A percentile compares a stretch with the other conserved stretches of the same genome.
phyloP scores from a whole-genome alignment of 352 stramenopile genomes.

The Phytophthora boehmeriae region DNA sequence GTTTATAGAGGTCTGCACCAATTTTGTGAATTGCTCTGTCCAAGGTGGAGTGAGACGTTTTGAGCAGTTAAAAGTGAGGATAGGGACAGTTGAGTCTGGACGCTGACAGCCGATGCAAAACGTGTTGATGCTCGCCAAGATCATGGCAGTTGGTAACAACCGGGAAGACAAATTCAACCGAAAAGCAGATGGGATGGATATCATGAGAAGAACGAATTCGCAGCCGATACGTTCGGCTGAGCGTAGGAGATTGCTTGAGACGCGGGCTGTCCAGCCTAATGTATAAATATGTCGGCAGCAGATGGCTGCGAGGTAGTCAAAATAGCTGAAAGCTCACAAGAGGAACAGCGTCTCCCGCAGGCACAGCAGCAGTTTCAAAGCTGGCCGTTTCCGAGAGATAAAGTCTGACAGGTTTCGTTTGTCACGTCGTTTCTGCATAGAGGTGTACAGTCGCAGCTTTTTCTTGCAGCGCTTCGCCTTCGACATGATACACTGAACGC shows the following conservation, averaged over 20 bases:
- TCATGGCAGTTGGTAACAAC: not conserved
- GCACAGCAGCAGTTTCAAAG: not conserved
- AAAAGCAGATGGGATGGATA: not conserved
- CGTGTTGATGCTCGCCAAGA: not conserved
- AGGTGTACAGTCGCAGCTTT: not conserved
- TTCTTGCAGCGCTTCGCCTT: constrained; percentile 1
- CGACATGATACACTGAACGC: not conserved
- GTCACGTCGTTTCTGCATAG: not conserved
- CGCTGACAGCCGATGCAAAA: not conserved
- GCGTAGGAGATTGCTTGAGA: not conserved
- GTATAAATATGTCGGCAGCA: not conserved
- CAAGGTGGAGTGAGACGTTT: too few species aligned
- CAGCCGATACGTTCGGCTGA: not conserved
- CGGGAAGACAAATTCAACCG: not conserved
- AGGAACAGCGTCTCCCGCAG: too few species aligned
- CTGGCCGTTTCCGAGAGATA: not conserved
- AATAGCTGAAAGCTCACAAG: too few species aligned
- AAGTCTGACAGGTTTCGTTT: not conserved
- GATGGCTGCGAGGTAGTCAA: not conserved
- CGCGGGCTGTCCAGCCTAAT: not conserved
- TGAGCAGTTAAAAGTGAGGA: not conserved
- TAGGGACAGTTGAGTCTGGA: not conserved
- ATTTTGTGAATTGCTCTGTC: too few species aligned
- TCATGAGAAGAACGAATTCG: constrained; percentile 1
- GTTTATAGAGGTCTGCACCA: too few species aligned